A percentile compares a stretch with the other conserved stretches of the same genome.
Evolutionary conservation across 441 rosid species (phyloP).

Genomic region (Cnidoscolus chayamansa): DNA sequence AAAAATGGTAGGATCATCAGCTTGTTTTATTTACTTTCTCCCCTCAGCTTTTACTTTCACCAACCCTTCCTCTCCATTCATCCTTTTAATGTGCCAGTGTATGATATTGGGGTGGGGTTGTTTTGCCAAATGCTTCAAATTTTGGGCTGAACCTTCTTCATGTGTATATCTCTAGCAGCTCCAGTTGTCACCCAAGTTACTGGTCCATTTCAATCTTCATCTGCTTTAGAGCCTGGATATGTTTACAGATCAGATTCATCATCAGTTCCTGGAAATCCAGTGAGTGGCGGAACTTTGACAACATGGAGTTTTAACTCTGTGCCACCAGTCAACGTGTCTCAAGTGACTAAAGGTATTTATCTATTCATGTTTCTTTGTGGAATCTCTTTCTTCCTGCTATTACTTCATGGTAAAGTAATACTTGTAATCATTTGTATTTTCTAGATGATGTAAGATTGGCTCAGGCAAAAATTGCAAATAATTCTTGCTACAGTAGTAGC

Average conservation of each 20-base stretch:
- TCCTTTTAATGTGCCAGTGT: neutral
- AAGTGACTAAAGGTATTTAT: constrained; percentile 44
- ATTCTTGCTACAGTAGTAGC: constrained; percentile 47
- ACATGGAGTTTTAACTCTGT: constrained; percentile 44
- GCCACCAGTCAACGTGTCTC: constrained; percentile 37
- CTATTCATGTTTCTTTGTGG: neutral
- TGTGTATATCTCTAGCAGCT: constrained; percentile 29
- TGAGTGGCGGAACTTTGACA: constrained; percentile 35
- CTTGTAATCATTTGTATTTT: constrained; percentile 2
- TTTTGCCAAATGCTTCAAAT: constrained; percentile 9
- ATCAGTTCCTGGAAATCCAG: constrained; percentile 39
- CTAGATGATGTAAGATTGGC: constrained; percentile 43
- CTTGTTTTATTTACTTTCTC: neutral
- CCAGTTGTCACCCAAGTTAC: constrained; percentile 41
- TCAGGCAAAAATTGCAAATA: constrained; percentile 30
- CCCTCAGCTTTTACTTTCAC: neutral
- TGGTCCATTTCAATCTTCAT: constrained; percentile 46
- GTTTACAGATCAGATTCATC: constrained; percentile 41
- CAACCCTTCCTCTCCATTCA: neutral
- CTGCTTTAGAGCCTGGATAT: constrained; percentile 48
- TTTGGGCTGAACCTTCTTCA: constrained; percentile 16
- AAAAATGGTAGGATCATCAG: constrained; percentile 44
- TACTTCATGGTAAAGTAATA: constrained; percentile 5
- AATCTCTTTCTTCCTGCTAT: too few relatives aligned
- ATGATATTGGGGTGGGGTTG: neutral